These are phyloP conservation scores for Pythium aphanidermatum DNA, from an alignment of 352 stramenopile species.

Conservation along the genomic window DNA sequence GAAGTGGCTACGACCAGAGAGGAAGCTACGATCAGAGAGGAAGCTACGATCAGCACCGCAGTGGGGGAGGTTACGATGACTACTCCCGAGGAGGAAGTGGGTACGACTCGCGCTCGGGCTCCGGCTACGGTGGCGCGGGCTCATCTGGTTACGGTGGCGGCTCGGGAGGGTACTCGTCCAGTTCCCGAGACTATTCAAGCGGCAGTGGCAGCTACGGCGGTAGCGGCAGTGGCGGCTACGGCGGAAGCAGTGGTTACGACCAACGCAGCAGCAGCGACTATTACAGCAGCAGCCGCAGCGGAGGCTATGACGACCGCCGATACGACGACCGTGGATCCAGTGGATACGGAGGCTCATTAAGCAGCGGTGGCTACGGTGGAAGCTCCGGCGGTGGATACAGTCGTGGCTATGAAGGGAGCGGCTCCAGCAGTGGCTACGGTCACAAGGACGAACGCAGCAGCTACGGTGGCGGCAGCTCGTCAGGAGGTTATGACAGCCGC, in stretches of 20 bases:
- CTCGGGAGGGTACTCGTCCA: conserved; percentile 18
- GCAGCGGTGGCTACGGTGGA: conserved; percentile 10
- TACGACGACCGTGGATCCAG: conserved; percentile 13
- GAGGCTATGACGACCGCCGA: conserved; percentile 24
- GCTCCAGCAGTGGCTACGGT: conserved; percentile 9
- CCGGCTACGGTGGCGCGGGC: no score
- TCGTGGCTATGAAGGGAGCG: conserved; percentile 11
- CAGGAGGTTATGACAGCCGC: conserved; percentile 7
- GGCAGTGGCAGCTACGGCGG: conserved; percentile 13
- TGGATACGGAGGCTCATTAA: neutral
- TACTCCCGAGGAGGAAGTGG: no score
- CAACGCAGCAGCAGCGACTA: conserved; percentile 8
- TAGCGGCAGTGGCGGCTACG: conserved; percentile 5
- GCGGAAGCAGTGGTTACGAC: conserved; percentile 10
- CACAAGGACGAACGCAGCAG: conserved; percentile 21
- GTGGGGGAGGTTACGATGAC: no score
- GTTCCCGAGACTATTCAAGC: conserved; percentile 16
- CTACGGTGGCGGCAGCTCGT: conserved; percentile 13
- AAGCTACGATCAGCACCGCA: conserved; percentile 13
- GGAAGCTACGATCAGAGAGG: neutral
- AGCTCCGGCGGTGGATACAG: conserved; percentile 17
- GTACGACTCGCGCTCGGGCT: conserved; percentile 31
- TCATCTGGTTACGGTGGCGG: conserved; percentile 5
- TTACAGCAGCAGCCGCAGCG: conserved; percentile 16
- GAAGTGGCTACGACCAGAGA: conserved; percentile 5